A percentile compares a stretch with the other conserved stretches of the same genome.
Conservation (phyloP, 2,329 filamentous ascomycete species). For the Nothomitra cinnamomea region DNA sequence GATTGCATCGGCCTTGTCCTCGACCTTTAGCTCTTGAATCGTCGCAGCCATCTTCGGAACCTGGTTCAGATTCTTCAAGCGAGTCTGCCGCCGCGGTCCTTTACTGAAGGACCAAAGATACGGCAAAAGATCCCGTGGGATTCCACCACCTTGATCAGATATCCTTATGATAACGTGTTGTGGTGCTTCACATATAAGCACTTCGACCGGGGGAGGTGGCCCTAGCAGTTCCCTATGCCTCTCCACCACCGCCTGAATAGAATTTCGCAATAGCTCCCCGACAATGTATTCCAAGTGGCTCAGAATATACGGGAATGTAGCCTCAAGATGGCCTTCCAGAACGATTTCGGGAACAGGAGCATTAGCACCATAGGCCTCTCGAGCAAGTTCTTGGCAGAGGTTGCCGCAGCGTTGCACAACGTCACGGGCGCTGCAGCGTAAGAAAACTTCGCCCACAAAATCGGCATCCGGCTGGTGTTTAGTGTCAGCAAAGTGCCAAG, state of each 20-base stretch:
- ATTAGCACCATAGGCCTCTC: slow-evolving; percentile 54
- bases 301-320: slow-evolving; percentile 90
- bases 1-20: slow-evolving; percentile 18
- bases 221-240: slow-evolving; percentile 34
- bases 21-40: slow-evolving; percentile 60
- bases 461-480: slow-evolving; percentile 51
- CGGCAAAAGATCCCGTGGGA: slow-evolving; percentile 68
- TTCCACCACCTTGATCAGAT: slow-evolving; percentile 86
- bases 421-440: slow-evolving; percentile 80
- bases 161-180: slow-evolving; percentile 95
- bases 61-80: slow-evolving; percentile 68
- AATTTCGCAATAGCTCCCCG: slow-evolving; percentile 86
- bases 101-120: slow-evolving; percentile 96
- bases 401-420: slow-evolving; percentile 71
- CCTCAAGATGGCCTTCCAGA: slow-evolving; percentile 69
- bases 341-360: slow-evolving; percentile 63
- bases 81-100: slow-evolving; percentile 59
- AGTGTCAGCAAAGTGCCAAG: slow-evolving; percentile 73
- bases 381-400: slow-evolving; percentile 57
- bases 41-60: slow-evolving; percentile 90
- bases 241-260: slow-evolving; percentile 82
- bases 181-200: slow-evolving; percentile 82
- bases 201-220: slow-evolving; percentile 70
- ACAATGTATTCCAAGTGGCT: slow-evolving; percentile 95
- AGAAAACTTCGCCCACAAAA: slow-evolving; percentile 88